Evolutionary conservation across 2,329 filamentous ascomycete species (phyloP), one percentile per base, ranked within the genome.

Genomic region (Neophaeococcomyces aloes): DNA sequence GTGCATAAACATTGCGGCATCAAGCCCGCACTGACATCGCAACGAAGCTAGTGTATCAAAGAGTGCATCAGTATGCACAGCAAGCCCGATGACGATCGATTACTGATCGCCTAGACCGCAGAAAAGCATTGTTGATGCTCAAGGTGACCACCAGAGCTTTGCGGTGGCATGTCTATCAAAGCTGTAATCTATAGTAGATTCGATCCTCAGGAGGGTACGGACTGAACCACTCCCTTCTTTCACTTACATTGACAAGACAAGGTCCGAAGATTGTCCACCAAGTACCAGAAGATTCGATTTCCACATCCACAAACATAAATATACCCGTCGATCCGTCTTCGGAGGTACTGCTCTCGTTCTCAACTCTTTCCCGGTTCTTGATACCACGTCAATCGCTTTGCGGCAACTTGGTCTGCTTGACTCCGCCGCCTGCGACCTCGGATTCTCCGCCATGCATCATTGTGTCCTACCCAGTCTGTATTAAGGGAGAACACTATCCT

Each of bases 371-470:
- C 13, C 82, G 89, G 60, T 95, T 94, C 68, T 82, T 98, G 58
- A 94, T 98, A 57, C 91, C 91, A 14, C 83, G 86, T 42, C 86
- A 94, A 64, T 84, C 89, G 57, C 91, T 98, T 59, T 94, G 89
- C 72, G 93, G 94, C 61, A 85, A 87, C 51, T 81, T 88, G 48
- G 75, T 96, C 49, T 51, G 50, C 4, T 40, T 55, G n/a, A 48
- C 45, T 2, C 50, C 53, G 83, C 83, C 48, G 41, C 52, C 50
- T 25, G 36, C 48, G 30, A 49, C 42, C 4, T 45, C 52, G 15
- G 49, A 45, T n/a, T 64, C 65, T 21, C 81, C 93, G 44, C 76
- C 72, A 55, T 69, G 67, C n/a, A 81, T 81, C 61, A 78, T 98
- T 44, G 74, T 98, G 27, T 86, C 88, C 13, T 86, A 87, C 56